Base-by-base conservation (phyloP, 768 basidiomycete species). In the Termitomyces sp. region DNA sequence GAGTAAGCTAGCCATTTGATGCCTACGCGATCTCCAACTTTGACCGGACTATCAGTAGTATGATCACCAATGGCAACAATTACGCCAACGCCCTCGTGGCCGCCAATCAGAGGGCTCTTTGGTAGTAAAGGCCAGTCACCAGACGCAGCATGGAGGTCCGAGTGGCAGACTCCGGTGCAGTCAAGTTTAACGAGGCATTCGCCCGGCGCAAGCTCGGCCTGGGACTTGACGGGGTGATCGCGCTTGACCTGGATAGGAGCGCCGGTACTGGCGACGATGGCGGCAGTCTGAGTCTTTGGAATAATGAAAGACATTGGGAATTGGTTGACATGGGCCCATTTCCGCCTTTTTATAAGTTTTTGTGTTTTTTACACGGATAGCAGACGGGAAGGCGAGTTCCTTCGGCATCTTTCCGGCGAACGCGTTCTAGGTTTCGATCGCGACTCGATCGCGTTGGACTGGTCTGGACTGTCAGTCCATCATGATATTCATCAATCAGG, bases 31-130 rank as follows among this genome's bases (percentile, higher is more conserved):
- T 92, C 85, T n/a, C 92, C 92, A 37, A 92, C 58, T 65, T 88
- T 84, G 61, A 93, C 81, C 0, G 83, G 81, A 12, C 81, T 83
- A 48, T 75, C 53, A n/a, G 70, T 61, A 0, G 89, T 87, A 67
- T 86, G 72, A 7, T 79, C 75, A 24, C 84, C 92, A 63, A 94
- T 90, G 24, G 92, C 92, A 41, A 94, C 87, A 54, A 96, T 72
- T 43, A 78, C 74, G n/a, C 93, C 92, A 12, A 91, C 90, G 60
- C 92, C 92, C 72, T 93, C 88, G 67, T 94, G 92, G 0, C 93
- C 90, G 16, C 90, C 90, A 57, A 92, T 81, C 51, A 92, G 80
- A 0, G 87, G 88, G 1, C 76, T 76, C 53, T 76, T 81, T 32
- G 83, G 76, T 20, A 77, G 69, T 10, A 90, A 56, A 1, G 93